A percentile compares a stretch with the other conserved stretches of the same genome.
phyloP scores from a whole-genome alignment of 2,329 filamentous ascomycete species.

The Penicillium brevicompactum region DNA sequence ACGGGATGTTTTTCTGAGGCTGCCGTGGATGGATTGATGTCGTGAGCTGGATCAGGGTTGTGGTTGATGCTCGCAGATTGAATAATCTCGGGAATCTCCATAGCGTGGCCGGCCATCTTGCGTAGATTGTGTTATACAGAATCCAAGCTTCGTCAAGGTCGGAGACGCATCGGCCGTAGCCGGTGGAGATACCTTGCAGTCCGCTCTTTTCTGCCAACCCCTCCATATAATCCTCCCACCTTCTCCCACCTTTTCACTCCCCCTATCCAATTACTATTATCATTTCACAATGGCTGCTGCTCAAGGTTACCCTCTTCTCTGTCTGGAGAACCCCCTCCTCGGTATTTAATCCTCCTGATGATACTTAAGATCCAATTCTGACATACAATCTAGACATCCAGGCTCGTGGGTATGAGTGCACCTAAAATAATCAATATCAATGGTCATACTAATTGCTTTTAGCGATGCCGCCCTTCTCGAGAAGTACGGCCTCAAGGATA shows the following conservation, averaged over 20 bases:
- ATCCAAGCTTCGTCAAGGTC: not conserved
- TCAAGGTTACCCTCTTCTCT: constrained; percentile 86
- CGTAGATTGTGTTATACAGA: constrained; percentile 7
- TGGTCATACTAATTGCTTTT: constrained; percentile 9
- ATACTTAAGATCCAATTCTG: constrained; percentile 17
- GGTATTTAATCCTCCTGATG: constrained; percentile 52
- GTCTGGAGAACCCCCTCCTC: constrained; percentile 95
- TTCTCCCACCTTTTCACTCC: constrained; percentile 13
- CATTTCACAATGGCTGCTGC: constrained; percentile 65
- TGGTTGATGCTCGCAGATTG: constrained; percentile 79
- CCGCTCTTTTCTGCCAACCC: constrained; percentile 28
- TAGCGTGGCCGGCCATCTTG: constrained; percentile 59
- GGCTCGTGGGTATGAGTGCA: constrained; percentile 62
- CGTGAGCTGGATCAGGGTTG: constrained; percentile 70
- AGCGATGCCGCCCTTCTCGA: constrained; percentile 82
- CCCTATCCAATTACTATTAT: constrained; percentile 10
- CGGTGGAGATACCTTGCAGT: constrained; percentile 10
- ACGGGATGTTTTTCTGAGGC: constrained; percentile 68
- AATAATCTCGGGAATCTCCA: constrained; percentile 75
- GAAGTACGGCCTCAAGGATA: constrained; percentile 91
- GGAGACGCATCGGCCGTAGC: constrained; percentile 4
- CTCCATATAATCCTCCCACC: constrained; percentile 22
- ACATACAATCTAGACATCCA: constrained; percentile 72
- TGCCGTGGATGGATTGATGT: constrained; percentile 78
- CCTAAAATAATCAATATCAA: constrained; percentile 7